Evolutionary conservation across 148 eudicot species (phyloP).

Genomic region (Arbutus unedo): DNA sequence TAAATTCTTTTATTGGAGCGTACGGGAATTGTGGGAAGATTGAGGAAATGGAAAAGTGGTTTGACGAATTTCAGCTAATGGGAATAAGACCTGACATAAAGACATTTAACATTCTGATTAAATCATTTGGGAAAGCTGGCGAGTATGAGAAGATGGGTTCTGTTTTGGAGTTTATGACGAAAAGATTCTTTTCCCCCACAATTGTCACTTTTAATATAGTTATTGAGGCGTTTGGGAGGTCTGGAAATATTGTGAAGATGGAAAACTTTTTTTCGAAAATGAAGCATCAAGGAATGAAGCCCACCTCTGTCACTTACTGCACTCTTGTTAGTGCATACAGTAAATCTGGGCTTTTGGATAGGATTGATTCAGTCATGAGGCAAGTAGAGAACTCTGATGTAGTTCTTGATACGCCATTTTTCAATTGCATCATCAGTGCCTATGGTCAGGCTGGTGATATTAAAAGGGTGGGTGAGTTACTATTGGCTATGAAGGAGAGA

Average conservation of each 20-base stretch:
- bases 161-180: slow-evolving; percentile 64
- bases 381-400: slow-evolving; percentile 81
- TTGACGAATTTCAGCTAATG: slow-evolving; percentile 81
- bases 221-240: slow-evolving; percentile 60
- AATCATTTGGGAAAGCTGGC: slow-evolving; percentile 76
- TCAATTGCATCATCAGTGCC: slow-evolving; percentile 67
- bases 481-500: slow-evolving; percentile 55
- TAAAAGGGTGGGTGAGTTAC: slow-evolving; percentile 48
- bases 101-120: slow-evolving; percentile 76
- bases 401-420: slow-evolving; percentile 72
- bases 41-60: slow-evolving; percentile 81
- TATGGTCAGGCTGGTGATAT: slow-evolving; percentile 72
- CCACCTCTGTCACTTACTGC: slow-evolving; percentile 74
- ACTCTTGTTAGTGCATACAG: slow-evolving; percentile 67
- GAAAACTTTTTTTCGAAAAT: slow-evolving; percentile 68
- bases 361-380: slow-evolving; percentile 70
- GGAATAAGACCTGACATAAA: slow-evolving; percentile 69
- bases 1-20: slow-evolving; percentile 72
- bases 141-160: slow-evolving; percentile 65
- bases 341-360: slow-evolving; percentile 58
- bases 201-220: slow-evolving; percentile 69
- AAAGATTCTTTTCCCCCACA: slow-evolving; percentile 67
- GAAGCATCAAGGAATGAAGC: slow-evolving; percentile 92
- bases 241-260: slow-evolving; percentile 59
- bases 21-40: slow-evolving; percentile 63